phyloP scores from a whole-genome alignment of 1,139 yeast genomes.

The Wickerhamomyces sp. region DNA sequence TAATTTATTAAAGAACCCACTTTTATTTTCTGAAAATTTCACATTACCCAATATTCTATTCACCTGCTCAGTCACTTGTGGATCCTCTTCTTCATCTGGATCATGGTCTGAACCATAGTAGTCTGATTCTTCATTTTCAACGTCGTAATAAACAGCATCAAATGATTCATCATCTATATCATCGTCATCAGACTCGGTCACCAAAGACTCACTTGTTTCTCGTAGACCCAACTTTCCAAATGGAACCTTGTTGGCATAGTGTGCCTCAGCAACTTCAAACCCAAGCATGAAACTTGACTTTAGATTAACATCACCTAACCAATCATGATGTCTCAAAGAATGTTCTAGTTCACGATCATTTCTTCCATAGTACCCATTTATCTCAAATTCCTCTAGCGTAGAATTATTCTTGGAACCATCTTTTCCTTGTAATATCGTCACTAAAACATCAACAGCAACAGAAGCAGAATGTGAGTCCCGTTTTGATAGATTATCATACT shows the following conservation, averaged over 20 bases:
- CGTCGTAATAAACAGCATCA: background rate
- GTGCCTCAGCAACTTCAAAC: conserved; percentile 2
- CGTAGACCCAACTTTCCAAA: background rate
- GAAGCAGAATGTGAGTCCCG: no score
- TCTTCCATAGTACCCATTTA: conserved; percentile 19
- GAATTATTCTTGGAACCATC: conserved; percentile 1
- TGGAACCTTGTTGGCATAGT: background rate
- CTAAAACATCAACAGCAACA: background rate
- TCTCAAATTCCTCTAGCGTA: conserved; percentile 8
- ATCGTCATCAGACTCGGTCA: background rate
- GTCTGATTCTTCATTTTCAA: background rate
- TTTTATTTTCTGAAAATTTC: background rate
- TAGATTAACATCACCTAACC: conserved; percentile 9
- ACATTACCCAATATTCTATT: conserved; percentile 3
- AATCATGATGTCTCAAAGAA: conserved; percentile 14
- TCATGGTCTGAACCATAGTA: background rate
- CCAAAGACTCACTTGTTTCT: background rate
- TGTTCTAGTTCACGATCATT: conserved; percentile 17
- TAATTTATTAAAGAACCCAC: background rate
- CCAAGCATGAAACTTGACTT: conserved; percentile 14
- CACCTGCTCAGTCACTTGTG: background rate
- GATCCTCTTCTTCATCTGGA: conserved; percentile 2
- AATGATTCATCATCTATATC: background rate
- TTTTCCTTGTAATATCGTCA: background rate
- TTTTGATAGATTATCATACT: no score